Percentiles rank a stretch among this genome's conserved stretches.
Evolutionary conservation across 2,329 filamentous ascomycete species (phyloP).

Genomic region (Xenosphaeropsis pyriputrescens): DNA sequence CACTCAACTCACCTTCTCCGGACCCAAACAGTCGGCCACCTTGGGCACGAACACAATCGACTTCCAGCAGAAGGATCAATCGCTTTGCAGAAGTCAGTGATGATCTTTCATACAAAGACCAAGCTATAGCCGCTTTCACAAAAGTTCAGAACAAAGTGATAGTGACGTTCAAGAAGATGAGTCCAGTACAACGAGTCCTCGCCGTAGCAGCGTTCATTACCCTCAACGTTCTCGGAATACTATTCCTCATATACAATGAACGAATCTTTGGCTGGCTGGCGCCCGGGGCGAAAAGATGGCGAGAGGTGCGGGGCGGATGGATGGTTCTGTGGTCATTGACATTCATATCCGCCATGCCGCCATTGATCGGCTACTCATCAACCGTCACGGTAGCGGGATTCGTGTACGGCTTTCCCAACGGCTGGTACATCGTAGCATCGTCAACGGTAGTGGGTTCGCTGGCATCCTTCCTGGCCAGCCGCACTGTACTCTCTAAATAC

Average conservation of each 20-base stretch:
- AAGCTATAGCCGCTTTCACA: conserved; percentile 32
- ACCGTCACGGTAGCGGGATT: conserved; percentile 55
- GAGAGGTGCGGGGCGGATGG: conserved; percentile 56
- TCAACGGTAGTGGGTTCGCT: conserved; percentile 70
- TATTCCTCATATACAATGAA: conserved; percentile 68
- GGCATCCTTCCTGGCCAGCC: conserved; percentile 64
- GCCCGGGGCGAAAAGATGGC: conserved; percentile 64
- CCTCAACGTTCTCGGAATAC: conserved; percentile 37
- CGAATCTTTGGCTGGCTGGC: conserved; percentile 62
- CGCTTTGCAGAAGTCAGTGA: conserved; percentile 1
- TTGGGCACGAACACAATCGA: conserved; percentile 31
- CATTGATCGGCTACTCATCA: conserved; percentile 56
- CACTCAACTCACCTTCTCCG: conserved; percentile 29
- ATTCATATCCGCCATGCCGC: conserved; percentile 55
- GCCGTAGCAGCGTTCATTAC: conserved; percentile 34
- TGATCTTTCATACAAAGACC: conserved; percentile 18
- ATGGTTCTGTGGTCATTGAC: conserved; percentile 50
- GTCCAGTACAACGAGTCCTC: conserved; percentile 45
- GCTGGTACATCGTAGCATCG: conserved; percentile 57
- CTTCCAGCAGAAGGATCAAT: conserved; percentile 15
- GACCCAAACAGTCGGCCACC: conserved; percentile 26
- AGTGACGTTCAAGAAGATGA: conserved; percentile 37
- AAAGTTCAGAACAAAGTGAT: conserved; percentile 32
- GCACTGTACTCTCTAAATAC: conserved; percentile 64
- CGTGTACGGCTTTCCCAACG: conserved; percentile 56